Conservation (phyloP, 2,329 filamentous ascomycete genomes). For the Huntiella bhutanensis region DNA sequence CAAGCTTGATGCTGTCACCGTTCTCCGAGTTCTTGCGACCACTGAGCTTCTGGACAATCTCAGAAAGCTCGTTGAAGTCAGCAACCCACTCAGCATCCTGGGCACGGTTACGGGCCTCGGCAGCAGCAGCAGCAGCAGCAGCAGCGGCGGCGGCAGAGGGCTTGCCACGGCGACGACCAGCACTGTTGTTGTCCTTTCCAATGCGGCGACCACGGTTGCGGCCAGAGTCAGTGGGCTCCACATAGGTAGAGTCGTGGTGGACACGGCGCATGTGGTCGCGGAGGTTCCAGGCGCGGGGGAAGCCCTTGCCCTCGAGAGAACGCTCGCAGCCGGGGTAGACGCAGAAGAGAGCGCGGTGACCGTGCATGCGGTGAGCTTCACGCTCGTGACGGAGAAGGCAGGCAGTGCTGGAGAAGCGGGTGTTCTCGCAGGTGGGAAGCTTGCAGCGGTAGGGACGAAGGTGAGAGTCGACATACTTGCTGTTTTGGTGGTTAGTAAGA, state of each 20-base stretch:
- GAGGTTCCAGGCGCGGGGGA: conserved; percentile 88
- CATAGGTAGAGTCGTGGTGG: conserved; percentile 42
- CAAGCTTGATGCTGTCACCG: conserved; percentile 32
- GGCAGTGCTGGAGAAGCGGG: conserved; percentile 85
- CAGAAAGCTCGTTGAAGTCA: conserved; percentile 43
- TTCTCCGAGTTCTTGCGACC: conserved; percentile 34
- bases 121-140: conserved; percentile 10
- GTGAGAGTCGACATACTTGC: conserved; percentile 95
- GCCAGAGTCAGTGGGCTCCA: conserved; percentile 23
- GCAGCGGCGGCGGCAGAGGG: conserved; percentile 12
- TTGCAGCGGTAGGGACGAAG: conserved; percentile 94
- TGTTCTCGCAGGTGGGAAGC: conserved; percentile 60
- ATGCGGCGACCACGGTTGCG: conserved; percentile 14
- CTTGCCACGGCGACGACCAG: conserved; percentile 11
- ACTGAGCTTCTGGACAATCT: conserved; percentile 31
- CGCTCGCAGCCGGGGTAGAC: conserved; percentile 76
- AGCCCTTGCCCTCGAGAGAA: conserved; percentile 63
- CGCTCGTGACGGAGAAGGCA: conserved; percentile 88
- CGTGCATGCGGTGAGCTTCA: conserved; percentile 89
- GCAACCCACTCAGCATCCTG: conserved; percentile 32
- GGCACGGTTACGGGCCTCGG: conserved; percentile 14
- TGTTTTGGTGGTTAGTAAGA: conserved; percentile 20
- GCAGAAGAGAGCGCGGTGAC: conserved; percentile 85
- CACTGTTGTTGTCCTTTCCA: conserved; percentile 1
- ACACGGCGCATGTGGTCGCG: conserved; percentile 95